Evolutionary conservation across 2,329 filamentous ascomycete genomes (phyloP).

Genomic region (Pseudogymnoascus sp.): DNA sequence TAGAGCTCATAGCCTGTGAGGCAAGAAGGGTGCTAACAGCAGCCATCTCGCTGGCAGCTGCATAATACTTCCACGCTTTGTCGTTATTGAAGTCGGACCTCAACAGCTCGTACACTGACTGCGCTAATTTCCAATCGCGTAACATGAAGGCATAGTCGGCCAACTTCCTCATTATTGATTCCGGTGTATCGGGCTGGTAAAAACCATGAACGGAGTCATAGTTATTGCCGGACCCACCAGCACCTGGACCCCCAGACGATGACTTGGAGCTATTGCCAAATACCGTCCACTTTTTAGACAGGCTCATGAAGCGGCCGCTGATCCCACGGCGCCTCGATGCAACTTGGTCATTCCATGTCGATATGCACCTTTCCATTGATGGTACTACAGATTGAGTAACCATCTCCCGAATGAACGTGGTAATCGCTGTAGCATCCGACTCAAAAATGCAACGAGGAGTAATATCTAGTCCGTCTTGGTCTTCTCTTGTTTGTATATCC

Average conservation of each 20-base stretch:
- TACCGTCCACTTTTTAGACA: conserved; percentile 82
- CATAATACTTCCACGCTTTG: conserved; percentile 95
- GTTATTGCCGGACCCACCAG: conserved; percentile 51
- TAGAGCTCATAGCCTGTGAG: conserved; percentile 63
- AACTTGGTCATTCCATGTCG: conserved; percentile 95
- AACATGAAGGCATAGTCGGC: conserved; percentile 97
- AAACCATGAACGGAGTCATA: conserved; percentile 74
- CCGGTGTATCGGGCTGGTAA: conserved; percentile 75
- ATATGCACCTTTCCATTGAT: conserved; percentile 88
- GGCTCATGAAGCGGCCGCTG: conserved; percentile 85
- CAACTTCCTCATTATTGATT: conserved; percentile 86
- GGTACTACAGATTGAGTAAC: conserved; percentile 91
- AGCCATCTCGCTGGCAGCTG: conserved; percentile 91
- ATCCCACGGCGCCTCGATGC: conserved; percentile 83
- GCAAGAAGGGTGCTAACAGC: conserved; percentile 76
- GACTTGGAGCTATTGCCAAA: conserved; percentile 55
- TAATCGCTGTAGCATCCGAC: conserved; percentile 81
- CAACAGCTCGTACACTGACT: conserved; percentile 86
- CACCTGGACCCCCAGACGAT: conserved; percentile 49
- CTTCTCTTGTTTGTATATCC: conserved; percentile 61
- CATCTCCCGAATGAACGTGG: conserved; percentile 86
- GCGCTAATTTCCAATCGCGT: conserved; percentile 86
- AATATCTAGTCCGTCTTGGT: conserved; percentile 63
- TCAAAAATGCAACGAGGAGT: conserved; percentile 78
- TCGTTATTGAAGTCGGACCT: conserved; percentile 86